Conservation (phyloP, 495 filamentous ascomycete species). For the Pseudevernia furfuracea region DNA sequence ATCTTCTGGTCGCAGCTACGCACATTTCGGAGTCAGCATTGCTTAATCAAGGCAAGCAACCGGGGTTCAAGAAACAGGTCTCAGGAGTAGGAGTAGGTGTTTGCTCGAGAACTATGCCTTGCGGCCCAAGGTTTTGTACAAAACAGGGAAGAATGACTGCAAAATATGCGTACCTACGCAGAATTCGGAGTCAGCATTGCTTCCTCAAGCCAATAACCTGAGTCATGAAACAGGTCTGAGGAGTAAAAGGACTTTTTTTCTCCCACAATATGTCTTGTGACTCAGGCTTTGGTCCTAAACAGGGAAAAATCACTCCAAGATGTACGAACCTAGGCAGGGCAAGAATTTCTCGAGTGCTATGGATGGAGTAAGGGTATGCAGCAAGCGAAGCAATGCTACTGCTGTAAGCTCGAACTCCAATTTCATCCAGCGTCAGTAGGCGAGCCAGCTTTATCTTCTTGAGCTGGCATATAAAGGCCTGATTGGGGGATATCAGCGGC, state of each 20-base stretch:
- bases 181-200: no score
- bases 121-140: no score
- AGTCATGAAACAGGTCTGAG: no score
- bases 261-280: no score
- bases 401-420: conserved; percentile 82
- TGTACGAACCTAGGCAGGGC: conserved; percentile 46
- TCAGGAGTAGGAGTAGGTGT: no score
- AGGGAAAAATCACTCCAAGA: not conserved
- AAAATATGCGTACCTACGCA: no score
- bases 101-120: no score
- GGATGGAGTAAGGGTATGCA: conserved; percentile 66
- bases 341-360: conserved; percentile 51
- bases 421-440: conserved; percentile 60
- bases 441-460: conserved; percentile 66
- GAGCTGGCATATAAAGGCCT: conserved; percentile 65
- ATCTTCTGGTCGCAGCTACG: conserved; percentile 71
- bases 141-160: no score
- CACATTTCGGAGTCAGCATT: not conserved
- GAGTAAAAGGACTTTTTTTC: no score
- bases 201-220: no score
- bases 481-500: conserved; percentile 62
- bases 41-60: not conserved
- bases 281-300: no score
- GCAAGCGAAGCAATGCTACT: conserved; percentile 74
- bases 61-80: no score